Evolutionary conservation across 1,139 yeast genomes (phyloP), one percentile per base, ranked within the genome.

Genomic region (Scheffersomyces segobiensis): DNA sequence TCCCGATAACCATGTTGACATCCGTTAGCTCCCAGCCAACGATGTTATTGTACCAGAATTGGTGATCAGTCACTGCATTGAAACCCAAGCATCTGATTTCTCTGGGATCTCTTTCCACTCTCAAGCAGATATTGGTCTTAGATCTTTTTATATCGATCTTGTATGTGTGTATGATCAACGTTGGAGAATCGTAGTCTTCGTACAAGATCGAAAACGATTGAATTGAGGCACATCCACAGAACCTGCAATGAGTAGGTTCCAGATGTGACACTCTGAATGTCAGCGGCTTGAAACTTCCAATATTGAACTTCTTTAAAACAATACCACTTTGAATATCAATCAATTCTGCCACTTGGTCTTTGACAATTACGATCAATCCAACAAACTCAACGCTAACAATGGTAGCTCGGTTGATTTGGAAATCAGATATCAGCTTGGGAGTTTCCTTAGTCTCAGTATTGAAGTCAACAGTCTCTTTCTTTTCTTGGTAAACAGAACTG

Each of bases 91-190:
- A 92, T 76, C 97, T 83, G 52, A 91, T 90, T 75, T 92, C 97
- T 67, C 97, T 82, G 1, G 95, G 92, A 73, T 92, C 97, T 82
- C 97, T 88, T 73, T 92, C 97, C 49, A 90, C 96, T 73, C 97
- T 85, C 57, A 91, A 75, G 72, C 97, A 92, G 53, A 92, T 92
- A 65, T 86, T 88, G 61, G 86, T 89, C 66, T 90, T 89, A 4
- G 96, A 92, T 60, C 88, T 80, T 67, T 89, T 89, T 46, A 67
- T 69, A 60, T 88, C 91, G 55, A 88, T 85, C 55, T 83, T 84
- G 67, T 86, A 87, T 0, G 96, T 88, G 66, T 91, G 97, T 71
- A 90, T 77, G 7, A 89, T 87, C 54, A 91, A 76, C 0, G 86
- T 83, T 8, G 82, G 82, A 0, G 82, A 77, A 57, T 84, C 87